These are phyloP conservation scores for Phaeotremella fagi DNA, from an alignment of 768 basidiomycete species.

Conservation along the genomic window DNA sequence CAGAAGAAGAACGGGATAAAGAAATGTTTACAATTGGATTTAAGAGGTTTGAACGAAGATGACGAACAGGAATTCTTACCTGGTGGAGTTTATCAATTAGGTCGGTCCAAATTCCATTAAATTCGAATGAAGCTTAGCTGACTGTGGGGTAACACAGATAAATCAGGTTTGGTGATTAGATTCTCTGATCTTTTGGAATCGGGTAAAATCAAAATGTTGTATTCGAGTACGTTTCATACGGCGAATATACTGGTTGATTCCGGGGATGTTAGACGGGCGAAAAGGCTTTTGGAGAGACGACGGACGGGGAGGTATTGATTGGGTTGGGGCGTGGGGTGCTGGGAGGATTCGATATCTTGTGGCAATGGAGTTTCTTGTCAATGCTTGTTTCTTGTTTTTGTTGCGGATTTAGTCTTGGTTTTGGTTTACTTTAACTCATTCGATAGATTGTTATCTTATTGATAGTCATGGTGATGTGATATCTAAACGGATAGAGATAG, in stretches of 20 bases:
- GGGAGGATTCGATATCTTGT: too few relatives aligned
- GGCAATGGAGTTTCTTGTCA: too few relatives aligned
- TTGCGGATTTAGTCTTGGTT: too few relatives aligned
- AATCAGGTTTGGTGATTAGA: conserved; percentile 33
- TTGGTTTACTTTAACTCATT: too few relatives aligned
- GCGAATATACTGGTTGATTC: conserved; percentile 42
- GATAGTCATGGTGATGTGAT: too few relatives aligned
- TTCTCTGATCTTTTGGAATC: conserved; percentile 28
- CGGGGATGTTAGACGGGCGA: conserved; percentile 31
- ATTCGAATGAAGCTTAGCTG: neutral
- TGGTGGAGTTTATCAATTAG: conserved; percentile 25
- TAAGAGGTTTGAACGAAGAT: conserved; percentile 18
- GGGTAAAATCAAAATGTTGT: conserved; percentile 36
- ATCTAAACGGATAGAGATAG: too few relatives aligned
- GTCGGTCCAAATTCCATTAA: conserved; percentile 14
- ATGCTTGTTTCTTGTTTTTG: too few relatives aligned
- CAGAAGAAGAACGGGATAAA: conserved; percentile 18
- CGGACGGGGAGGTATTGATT: conserved; percentile 9
- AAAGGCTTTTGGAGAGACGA: conserved; percentile 19
- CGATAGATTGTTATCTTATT: too few relatives aligned
- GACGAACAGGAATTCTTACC: too few relatives aligned
- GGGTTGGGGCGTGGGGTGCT: too few relatives aligned
- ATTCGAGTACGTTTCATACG: conserved; percentile 39
- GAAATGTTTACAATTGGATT: conserved; percentile 38
- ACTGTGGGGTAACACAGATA: conserved; percentile 14